phyloP scores from a whole-genome alignment of 192 early-diverging fungal species.

The Phlyctochytrium bullatum region DNA sequence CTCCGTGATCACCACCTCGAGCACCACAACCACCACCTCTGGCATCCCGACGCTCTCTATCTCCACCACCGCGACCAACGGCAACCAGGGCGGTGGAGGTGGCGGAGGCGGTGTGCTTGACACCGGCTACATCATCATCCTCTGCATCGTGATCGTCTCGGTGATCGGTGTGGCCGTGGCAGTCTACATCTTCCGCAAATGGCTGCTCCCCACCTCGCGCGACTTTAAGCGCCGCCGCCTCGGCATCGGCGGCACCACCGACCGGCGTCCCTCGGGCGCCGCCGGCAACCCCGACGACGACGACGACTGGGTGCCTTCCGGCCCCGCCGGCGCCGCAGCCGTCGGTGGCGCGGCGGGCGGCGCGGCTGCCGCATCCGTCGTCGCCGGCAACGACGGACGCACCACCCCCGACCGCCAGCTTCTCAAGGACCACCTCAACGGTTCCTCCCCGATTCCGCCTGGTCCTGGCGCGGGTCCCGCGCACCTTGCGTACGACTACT shows the following conservation, averaged over 20 bases:
- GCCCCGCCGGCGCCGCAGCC: not conserved
- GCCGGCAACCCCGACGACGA: not conserved
- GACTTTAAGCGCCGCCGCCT: not conserved
- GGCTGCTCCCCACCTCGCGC: slow-evolving; percentile 4
- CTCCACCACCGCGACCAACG: no score
- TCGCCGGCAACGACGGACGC: not conserved
- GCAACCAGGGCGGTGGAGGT: no score
- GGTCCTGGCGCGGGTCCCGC: no score
- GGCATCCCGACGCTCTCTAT: no score
- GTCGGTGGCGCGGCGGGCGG: not conserved
- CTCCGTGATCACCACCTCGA: no score
- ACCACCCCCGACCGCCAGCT: not conserved
- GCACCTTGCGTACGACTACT: no score
- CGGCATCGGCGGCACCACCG: not conserved
- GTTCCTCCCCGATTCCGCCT: not conserved
- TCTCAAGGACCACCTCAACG: not conserved
- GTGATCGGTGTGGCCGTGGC: slow-evolving; percentile 4
- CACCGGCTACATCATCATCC: slow-evolving; percentile 1
- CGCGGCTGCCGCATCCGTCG: not conserved
- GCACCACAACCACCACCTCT: no score
- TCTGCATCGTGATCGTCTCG: not conserved
- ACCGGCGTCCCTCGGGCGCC: not conserved
- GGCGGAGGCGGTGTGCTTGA: not conserved
- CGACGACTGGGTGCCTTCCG: not conserved
- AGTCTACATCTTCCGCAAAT: slow-evolving; percentile 9